A percentile compares a stretch with the other conserved stretches of the same genome.
Evolutionary conservation across 2,329 filamentous ascomycete species (phyloP).

Genomic region (Trichoderma sp.): DNA sequence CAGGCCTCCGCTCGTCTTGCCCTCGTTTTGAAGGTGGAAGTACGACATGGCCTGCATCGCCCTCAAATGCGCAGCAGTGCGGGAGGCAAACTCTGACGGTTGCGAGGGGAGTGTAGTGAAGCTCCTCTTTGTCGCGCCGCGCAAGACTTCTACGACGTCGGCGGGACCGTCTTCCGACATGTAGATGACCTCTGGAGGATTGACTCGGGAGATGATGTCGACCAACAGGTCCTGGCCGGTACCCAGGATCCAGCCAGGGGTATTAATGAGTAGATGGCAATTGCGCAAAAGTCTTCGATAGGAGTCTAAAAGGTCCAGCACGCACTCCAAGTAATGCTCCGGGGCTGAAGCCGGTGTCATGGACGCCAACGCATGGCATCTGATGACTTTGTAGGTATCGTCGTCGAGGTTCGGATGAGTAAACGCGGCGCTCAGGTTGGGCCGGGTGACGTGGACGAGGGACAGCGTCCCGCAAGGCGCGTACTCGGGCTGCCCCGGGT

Average conservation of each 20-base stretch:
- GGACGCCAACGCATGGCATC: conserved; percentile 68
- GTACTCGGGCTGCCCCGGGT: conserved; percentile 78
- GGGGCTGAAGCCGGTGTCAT: conserved; percentile 67
- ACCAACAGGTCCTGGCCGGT: conserved; percentile 67
- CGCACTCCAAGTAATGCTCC: conserved; percentile 66
- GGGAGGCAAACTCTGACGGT: conserved; percentile 54
- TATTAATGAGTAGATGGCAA: conserved; percentile 70
- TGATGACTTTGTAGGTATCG: conserved; percentile 48
- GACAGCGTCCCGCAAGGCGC: conserved; percentile 70
- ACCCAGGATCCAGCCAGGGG: conserved; percentile 72
- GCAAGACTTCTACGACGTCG: conserved; percentile 59
- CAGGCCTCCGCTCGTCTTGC: conserved; percentile 2
- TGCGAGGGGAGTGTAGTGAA: conserved; percentile 63
- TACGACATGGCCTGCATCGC: conserved; percentile 81
- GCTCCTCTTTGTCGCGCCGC: conserved; percentile 45
- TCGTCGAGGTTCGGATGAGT: conserved; percentile 54
- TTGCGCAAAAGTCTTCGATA: conserved; percentile 53
- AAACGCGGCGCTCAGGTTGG: conserved; percentile 69
- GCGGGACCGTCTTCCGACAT: conserved; percentile 65
- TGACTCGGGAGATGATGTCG: conserved; percentile 56
- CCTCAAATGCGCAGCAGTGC: conserved; percentile 67
- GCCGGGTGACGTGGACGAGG: conserved; percentile 60
- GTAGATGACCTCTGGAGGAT: conserved; percentile 66
- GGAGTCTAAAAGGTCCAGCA: conserved; percentile 61
- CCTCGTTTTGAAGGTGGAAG: conserved; percentile 57